Conservation (phyloP, 1,139 yeast species). For the Diutina pseudorugosa region DNA sequence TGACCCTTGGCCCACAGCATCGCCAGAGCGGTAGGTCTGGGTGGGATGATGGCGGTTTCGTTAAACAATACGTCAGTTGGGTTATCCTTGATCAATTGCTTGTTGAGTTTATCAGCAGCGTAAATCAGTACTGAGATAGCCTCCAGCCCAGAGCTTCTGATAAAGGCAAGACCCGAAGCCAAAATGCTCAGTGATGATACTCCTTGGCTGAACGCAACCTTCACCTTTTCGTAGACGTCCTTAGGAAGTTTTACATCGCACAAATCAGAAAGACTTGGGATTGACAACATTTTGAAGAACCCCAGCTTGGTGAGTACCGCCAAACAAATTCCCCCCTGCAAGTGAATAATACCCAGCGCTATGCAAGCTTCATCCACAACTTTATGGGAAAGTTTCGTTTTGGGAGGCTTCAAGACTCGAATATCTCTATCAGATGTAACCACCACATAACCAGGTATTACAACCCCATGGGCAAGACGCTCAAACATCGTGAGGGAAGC, state of each 20-base stretch:
- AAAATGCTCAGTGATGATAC: constrained; percentile 26
- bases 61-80: constrained; percentile 45
- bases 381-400: constrained; percentile 49
- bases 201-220: constrained; percentile 14
- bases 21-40: constrained; percentile 70
- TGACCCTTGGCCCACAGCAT: constrained; percentile 81
- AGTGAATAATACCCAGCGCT: constrained; percentile 24
- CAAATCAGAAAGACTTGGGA: constrained; percentile 29
- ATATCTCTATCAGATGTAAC: constrained; percentile 51
- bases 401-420: constrained; percentile 51
- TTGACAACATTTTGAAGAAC: constrained; percentile 23
- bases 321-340: constrained; percentile 22
- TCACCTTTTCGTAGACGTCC: constrained; percentile 17
- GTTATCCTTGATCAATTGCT: constrained; percentile 8
- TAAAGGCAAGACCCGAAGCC: constrained; percentile 38
- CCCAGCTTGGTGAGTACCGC: constrained; percentile 28
- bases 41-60: constrained; percentile 51
- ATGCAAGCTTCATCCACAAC: constrained; percentile 54
- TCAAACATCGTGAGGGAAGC: constrained; percentile 54
- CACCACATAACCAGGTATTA: constrained; percentile 51
- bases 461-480: constrained; percentile 48
- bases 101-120: constrained; percentile 21
- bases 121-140: background rate
- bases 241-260: constrained; percentile 25
- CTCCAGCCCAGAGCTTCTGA: background rate